phyloP scores from a whole-genome alignment of 2,329 filamentous ascomycete species.

The Cordyceps tenuipes region DNA sequence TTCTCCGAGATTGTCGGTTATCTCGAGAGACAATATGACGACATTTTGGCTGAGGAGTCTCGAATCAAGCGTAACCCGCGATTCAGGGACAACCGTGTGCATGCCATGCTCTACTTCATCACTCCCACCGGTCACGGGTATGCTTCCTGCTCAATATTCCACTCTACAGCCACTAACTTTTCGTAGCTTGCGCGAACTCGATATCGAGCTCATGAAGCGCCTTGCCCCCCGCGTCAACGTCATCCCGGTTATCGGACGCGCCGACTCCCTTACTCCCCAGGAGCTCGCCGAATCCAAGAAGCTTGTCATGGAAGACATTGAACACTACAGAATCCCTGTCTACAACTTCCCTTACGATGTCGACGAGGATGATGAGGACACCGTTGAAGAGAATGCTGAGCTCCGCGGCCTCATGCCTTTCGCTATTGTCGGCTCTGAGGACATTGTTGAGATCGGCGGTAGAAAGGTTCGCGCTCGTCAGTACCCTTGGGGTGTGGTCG shows the following conservation, averaged over 20 bases:
- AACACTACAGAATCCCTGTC: constrained; percentile 98
- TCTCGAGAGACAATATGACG: constrained; percentile 98
- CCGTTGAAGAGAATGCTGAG: constrained; percentile 97
- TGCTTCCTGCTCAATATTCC: constrained; percentile 20
- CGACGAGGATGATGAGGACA: constrained; percentile 98
- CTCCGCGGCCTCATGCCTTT: constrained; percentile 97
- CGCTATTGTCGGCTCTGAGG: constrained; percentile 95
- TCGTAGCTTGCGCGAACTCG: constrained; percentile 83
- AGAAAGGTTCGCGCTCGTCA: constrained; percentile 89
- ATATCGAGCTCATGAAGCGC: constrained; percentile 99
- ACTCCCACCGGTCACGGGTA: constrained; percentile 94
- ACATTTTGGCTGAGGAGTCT: constrained; percentile 97
- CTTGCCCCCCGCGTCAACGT: constrained; percentile 97
- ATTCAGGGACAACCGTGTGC: constrained; percentile 98
- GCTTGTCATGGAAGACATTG: constrained; percentile 99
- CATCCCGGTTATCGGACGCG: constrained; percentile 97
- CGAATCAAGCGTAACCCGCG: constrained; percentile 99
- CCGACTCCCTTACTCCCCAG: constrained; percentile 90
- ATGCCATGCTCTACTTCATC: constrained; percentile 98
- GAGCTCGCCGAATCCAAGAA: constrained; percentile 99
- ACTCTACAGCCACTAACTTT: background rate
- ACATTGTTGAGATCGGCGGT: constrained; percentile 87
- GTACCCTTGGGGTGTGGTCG: constrained; percentile 98
- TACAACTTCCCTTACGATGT: constrained; percentile 99
- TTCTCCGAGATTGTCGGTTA: constrained; percentile 97